Evolutionary conservation across 306 rosid genomes (phyloP).

Genomic region (Lathyrus aphaca): DNA sequence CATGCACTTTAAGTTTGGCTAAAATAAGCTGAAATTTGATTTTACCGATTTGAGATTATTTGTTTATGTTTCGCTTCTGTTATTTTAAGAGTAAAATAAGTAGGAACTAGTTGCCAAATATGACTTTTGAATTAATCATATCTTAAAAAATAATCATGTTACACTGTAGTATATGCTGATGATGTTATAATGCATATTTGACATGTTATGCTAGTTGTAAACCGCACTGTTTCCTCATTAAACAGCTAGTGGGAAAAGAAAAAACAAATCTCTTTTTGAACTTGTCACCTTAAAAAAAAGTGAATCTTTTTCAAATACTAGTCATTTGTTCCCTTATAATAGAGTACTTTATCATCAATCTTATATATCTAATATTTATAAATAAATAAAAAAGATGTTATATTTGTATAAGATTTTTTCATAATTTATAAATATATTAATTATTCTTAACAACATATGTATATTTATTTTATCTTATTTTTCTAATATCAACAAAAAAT

Average conservation of each 20-base stretch:
- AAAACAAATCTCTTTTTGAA: neutral
- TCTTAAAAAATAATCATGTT: conserved; percentile 15
- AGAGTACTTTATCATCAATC: neutral
- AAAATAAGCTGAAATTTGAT: conserved; percentile 21
- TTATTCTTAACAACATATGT: too few species aligned
- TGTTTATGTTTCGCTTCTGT: neutral
- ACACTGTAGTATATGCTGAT: conserved; percentile 40
- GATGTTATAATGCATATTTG: conserved; percentile 41
- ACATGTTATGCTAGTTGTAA: conserved; percentile 28
- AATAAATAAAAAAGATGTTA: too few species aligned
- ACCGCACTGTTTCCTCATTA: conserved; percentile 8
- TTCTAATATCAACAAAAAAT: too few species aligned
- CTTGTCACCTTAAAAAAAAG: neutral
- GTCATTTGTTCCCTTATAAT: neutral
- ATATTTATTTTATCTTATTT: too few species aligned
- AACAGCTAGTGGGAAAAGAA: neutral
- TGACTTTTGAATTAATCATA: conserved; percentile 18
- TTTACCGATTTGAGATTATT: conserved; percentile 7
- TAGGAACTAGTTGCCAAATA: conserved; percentile 25
- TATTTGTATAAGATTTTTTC: too few species aligned
- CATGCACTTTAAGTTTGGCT: conserved; percentile 11
- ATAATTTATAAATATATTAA: too few species aligned
- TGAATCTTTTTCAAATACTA: neutral
- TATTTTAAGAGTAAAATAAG: conserved; percentile 15
- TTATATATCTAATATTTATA: too few species aligned